Conservation (phyloP, 805 yeast species). For the Yamadazyma akitaensis region DNA sequence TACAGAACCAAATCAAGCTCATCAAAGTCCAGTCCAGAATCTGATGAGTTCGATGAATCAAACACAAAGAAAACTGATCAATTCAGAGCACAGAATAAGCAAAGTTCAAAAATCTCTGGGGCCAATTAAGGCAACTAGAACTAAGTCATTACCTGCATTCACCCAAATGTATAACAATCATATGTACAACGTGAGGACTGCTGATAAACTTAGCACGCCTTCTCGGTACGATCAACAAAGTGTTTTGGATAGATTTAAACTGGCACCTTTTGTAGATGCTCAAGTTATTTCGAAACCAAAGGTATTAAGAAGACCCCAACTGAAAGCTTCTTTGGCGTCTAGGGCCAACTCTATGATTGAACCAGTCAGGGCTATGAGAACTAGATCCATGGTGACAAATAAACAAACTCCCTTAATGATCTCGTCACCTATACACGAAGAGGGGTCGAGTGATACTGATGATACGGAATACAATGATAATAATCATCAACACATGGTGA, state of each 20-base stretch:
- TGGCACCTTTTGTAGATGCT: constrained; percentile 43
- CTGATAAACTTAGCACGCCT: constrained; percentile 37
- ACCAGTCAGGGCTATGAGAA: constrained; percentile 40
- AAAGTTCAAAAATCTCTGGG: constrained; percentile 10
- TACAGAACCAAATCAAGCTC: constrained; percentile 1
- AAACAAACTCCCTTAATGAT: constrained; percentile 25
- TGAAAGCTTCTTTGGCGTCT: not conserved
- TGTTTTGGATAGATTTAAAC: constrained; percentile 43
- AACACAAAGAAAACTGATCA: not conserved
- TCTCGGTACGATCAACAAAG: constrained; percentile 39
- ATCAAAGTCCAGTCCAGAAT: not conserved
- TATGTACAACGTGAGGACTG: constrained; percentile 39
- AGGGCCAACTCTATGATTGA: constrained; percentile 13
- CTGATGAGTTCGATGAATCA: not conserved
- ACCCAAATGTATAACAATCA: constrained; percentile 38
- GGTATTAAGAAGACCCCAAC: constrained; percentile 16
- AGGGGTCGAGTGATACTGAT: constrained; percentile 33
- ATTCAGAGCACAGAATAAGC: not conserved
- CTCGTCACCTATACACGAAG: constrained; percentile 44
- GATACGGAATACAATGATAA: constrained; percentile 37
- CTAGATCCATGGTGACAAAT: constrained; percentile 39
- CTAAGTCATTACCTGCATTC: constrained; percentile 42
- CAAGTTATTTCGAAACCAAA: constrained; percentile 40
- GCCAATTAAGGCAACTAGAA: constrained; percentile 42
- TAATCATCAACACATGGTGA: constrained; percentile 22